phyloP scores from a whole-genome alignment of 306 rosid species.

The Inga laurina region DNA sequence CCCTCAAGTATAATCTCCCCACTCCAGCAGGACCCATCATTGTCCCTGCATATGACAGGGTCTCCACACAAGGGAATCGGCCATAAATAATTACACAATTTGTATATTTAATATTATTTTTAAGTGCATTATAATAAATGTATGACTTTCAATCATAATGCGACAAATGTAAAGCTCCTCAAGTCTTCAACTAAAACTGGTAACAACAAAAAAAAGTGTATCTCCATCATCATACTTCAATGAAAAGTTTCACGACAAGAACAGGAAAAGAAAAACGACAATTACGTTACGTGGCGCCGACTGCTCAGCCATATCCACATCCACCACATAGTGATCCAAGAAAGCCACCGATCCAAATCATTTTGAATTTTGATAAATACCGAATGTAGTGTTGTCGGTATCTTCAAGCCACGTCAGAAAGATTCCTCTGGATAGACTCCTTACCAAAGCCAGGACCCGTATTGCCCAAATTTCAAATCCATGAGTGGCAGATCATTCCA shows the following conservation, averaged over 20 bases:
- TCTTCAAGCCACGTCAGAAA: background rate
- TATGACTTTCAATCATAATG: background rate
- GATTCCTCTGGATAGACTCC: background rate
- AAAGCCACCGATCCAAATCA: background rate
- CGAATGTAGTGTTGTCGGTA: background rate
- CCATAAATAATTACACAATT: background rate
- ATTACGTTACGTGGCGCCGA: background rate
- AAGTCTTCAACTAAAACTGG: background rate
- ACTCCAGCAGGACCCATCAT: background rate
- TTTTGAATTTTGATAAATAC: background rate
- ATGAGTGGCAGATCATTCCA: background rate
- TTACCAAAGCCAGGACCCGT: background rate
- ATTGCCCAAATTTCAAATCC: background rate
- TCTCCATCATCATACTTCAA: background rate
- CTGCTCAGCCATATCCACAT: background rate
- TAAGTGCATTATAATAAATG: background rate
- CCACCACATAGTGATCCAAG: background rate
- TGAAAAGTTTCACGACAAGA: background rate
- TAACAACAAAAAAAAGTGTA: no score
- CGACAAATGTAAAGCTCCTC: background rate
- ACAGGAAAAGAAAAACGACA: background rate
- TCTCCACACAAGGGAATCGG: background rate
- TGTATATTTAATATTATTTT: background rate
- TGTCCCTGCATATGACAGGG: background rate
- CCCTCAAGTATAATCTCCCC: no score